These are phyloP conservation scores for Phoma sp. DNA, from an alignment of 2,329 filamentous ascomycete genomes.

Conservation along the genomic window DNA sequence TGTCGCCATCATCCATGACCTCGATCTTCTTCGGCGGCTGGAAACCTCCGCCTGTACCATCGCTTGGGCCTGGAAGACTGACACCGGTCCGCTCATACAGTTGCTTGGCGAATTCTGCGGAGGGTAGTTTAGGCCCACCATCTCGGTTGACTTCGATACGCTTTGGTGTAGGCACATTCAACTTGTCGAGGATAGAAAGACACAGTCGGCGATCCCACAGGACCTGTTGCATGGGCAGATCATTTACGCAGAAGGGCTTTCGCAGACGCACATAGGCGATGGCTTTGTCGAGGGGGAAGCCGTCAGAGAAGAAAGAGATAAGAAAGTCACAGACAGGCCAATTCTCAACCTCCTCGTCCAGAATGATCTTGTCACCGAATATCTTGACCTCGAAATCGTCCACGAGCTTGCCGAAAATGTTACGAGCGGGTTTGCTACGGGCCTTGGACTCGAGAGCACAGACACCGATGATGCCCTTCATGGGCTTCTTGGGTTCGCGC, in stretches of 20 bases:
- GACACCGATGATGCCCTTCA: constrained; percentile 78
- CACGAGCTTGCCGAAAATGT: constrained; percentile 91
- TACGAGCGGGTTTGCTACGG: constrained; percentile 93
- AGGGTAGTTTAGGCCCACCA: constrained; percentile 81
- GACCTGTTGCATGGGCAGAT: constrained; percentile 95
- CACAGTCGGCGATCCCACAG: constrained; percentile 95
- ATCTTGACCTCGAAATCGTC: constrained; percentile 96
- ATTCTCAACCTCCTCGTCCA: constrained; percentile 95
- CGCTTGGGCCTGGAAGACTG: constrained; percentile 70
- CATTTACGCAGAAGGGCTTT: constrained; percentile 97
- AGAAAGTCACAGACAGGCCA: constrained; percentile 97
- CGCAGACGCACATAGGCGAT: constrained; percentile 92
- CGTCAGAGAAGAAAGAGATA: constrained; percentile 98
- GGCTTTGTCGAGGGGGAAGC: constrained; percentile 94
- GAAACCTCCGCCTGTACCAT: constrained; percentile 67
- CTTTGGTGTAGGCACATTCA: constrained; percentile 86
- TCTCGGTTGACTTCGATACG: constrained; percentile 91
- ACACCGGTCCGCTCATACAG: constrained; percentile 83
- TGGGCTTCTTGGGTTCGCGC: constrained; percentile 57
- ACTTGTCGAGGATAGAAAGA: constrained; percentile 83
- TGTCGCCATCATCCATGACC: constrained; percentile 87
- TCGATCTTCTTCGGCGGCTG: constrained; percentile 71
- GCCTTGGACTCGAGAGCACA: constrained; percentile 96
- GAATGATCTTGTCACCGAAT: constrained; percentile 97
- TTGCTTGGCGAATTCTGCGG: constrained; percentile 78